phyloP scores from a whole-genome alignment of 2,329 filamentous ascomycete species.

The Penicillium rolfsii region DNA sequence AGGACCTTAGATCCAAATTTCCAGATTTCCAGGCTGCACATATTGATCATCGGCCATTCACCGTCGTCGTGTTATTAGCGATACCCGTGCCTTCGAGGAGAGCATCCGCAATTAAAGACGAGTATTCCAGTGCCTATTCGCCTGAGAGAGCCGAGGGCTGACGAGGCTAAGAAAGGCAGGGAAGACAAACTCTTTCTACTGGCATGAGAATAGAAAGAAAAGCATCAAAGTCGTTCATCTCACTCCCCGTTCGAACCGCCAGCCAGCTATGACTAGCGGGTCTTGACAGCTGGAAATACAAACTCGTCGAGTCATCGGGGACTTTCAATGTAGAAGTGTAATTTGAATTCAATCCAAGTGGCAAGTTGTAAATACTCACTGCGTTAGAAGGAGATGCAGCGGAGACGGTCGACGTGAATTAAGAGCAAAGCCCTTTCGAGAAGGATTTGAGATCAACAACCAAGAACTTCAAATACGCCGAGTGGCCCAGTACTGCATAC shows the following conservation, averaged over 20 bases:
- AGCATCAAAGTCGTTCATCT: constrained; percentile 30
- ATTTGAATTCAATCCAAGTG: constrained; percentile 18
- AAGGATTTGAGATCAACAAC: background rate
- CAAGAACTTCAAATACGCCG: background rate
- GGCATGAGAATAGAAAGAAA: constrained; percentile 19
- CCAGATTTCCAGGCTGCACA: constrained; percentile 23
- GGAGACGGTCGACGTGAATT: background rate
- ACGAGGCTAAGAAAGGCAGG: constrained; percentile 11
- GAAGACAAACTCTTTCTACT: constrained; percentile 19
- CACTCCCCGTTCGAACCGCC: constrained; percentile 24
- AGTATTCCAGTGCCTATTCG: constrained; percentile 25
- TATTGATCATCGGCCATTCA: constrained; percentile 27
- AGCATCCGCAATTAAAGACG: constrained; percentile 22
- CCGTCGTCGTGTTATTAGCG: constrained; percentile 17
- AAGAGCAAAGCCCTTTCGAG: background rate
- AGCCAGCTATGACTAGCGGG: constrained; percentile 31
- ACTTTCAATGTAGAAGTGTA: constrained; percentile 32
- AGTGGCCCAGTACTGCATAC: background rate
- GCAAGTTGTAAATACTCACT: constrained; percentile 30
- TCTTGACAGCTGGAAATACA: constrained; percentile 32
- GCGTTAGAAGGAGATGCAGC: constrained; percentile 35
- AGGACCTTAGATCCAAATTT: constrained; percentile 22
- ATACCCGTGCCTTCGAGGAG: constrained; percentile 22
- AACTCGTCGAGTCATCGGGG: constrained; percentile 27
- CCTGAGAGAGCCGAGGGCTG: constrained; percentile 26